Percentiles rank a stretch among this genome's conserved stretches.
Conservation (phyloP, 2,329 filamentous ascomycete species). For the Aspergillus japonicus region DNA sequence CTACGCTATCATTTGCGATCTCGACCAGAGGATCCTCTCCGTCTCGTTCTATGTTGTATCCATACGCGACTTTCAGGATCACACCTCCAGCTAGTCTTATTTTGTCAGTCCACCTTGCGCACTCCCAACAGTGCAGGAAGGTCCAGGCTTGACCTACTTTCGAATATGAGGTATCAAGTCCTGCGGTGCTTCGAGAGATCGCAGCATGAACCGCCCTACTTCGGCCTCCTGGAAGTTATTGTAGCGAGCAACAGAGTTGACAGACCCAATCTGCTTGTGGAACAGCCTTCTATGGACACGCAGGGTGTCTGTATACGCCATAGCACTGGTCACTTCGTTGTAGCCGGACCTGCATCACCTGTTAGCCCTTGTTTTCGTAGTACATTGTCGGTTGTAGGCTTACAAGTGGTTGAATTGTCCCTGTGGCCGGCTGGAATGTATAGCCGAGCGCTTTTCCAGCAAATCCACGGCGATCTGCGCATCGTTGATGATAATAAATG, state of each 20-base stretch:
- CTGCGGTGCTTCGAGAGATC: slow-evolving; percentile 41
- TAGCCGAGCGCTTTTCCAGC: slow-evolving; percentile 33
- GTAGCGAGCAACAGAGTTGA: slow-evolving; percentile 40
- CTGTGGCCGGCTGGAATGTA: slow-evolving; percentile 33
- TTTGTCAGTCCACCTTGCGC: background rate
- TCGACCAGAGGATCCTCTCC: slow-evolving; percentile 46
- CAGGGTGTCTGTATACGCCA: slow-evolving; percentile 37
- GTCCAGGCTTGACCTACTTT: slow-evolving; percentile 32
- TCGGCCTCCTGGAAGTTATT: slow-evolving; percentile 47
- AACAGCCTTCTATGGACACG: slow-evolving; percentile 48
- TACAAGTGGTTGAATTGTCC: slow-evolving; percentile 41
- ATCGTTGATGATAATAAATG: slow-evolving; percentile 40
- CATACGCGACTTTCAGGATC: slow-evolving; percentile 49
- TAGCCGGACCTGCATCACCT: slow-evolving; percentile 36
- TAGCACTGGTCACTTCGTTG: slow-evolving; percentile 37
- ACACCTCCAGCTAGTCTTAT: slow-evolving; percentile 40
- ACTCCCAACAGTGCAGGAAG: too few relatives aligned
- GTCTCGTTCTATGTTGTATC: slow-evolving; percentile 46
- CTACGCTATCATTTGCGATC: slow-evolving; percentile 41
- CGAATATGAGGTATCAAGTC: slow-evolving; percentile 44
- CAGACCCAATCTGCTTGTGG: slow-evolving; percentile 48
- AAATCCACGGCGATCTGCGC: slow-evolving; percentile 33
- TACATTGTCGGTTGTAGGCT: slow-evolving; percentile 1
- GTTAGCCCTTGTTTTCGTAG: background rate
- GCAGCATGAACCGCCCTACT: slow-evolving; percentile 45